Conservation (phyloP, 257 asterid genomes). For the Solanum commersonii region DNA sequence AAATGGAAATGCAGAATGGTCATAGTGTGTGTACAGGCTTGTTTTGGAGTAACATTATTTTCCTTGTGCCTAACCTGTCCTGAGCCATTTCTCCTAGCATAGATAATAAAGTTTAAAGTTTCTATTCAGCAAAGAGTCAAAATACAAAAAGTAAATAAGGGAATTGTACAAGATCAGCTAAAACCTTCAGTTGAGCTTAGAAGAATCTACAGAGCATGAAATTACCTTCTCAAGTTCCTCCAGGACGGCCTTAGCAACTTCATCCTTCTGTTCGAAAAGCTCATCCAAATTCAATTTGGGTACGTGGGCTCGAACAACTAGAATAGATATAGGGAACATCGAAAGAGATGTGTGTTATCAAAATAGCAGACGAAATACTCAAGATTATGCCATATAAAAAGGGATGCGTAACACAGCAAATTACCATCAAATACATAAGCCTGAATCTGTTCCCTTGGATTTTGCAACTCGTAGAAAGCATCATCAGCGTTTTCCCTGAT, state of each 20-base stretch:
- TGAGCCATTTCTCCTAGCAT: background rate
- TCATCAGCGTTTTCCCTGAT: slow-evolving; percentile 75
- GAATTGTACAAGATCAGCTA: background rate
- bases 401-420: background rate
- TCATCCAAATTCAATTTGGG: slow-evolving; percentile 89
- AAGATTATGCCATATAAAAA: background rate
- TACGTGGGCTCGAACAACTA: slow-evolving; percentile 94
- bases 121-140: background rate
- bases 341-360: background rate
- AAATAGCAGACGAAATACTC: background rate
- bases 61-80: background rate
- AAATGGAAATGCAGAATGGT: background rate
- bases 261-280: slow-evolving; percentile 85
- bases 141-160: background rate
- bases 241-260: slow-evolving; percentile 85
- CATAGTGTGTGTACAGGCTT: background rate
- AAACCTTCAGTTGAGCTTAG: background rate
- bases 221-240: slow-evolving; percentile 93
- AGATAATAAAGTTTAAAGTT: background rate
- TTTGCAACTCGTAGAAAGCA: slow-evolving; percentile 90
- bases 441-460: slow-evolving; percentile 85
- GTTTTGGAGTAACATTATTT: background rate
- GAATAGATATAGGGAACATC: background rate
- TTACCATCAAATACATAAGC: slow-evolving; percentile 94
- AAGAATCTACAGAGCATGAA: background rate